A percentile compares a stretch with the other conserved stretches of the same genome.
These are phyloP conservation scores for Isabelozyma pseudorhagii DNA, from an alignment of 805 yeast genomes.

Conservation along the genomic window DNA sequence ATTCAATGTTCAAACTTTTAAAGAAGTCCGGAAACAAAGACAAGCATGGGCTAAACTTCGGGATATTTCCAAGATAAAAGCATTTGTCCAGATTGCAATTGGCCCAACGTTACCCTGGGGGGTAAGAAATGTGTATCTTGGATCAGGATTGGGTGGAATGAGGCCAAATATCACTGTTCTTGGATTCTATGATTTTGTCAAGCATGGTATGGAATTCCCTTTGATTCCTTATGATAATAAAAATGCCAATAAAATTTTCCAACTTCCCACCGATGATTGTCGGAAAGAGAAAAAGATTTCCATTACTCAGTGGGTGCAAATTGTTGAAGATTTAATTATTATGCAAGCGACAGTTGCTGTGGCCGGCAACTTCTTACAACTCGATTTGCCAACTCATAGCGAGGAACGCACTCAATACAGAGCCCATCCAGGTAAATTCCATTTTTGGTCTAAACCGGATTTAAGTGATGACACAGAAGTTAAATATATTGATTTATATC, in stretches of 20 bases:
- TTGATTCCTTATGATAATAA: constrained; percentile 10
- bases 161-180: constrained; percentile 90
- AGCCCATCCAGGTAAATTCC: constrained; percentile 1
- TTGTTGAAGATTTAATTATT: constrained; percentile 83
- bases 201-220: constrained; percentile 35
- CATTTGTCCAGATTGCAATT: constrained; percentile 88
- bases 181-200: constrained; percentile 75
- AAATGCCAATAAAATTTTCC: constrained; percentile 14
- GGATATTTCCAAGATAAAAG: constrained; percentile 76
- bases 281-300: constrained; percentile 66
- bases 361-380: constrained; percentile 76
- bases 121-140: constrained; percentile 83
- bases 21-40: constrained; percentile 69
- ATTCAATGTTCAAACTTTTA: constrained; percentile 44
- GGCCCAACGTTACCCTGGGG: constrained; percentile 94
- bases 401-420: constrained; percentile 11
- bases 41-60: constrained; percentile 82
- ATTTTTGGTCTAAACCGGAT: constrained; percentile 10
- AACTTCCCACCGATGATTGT: constrained; percentile 76
- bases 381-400: constrained; percentile 58
- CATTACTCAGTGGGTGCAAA: constrained; percentile 84
- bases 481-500: constrained; percentile 82
- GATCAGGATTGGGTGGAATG: constrained; percentile 99
- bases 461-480: constrained; percentile 24
- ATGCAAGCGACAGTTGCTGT: constrained; percentile 92